Base-by-base conservation (phyloP, 495 filamentous ascomycete species). In the Pyronema omphalodes region DNA sequence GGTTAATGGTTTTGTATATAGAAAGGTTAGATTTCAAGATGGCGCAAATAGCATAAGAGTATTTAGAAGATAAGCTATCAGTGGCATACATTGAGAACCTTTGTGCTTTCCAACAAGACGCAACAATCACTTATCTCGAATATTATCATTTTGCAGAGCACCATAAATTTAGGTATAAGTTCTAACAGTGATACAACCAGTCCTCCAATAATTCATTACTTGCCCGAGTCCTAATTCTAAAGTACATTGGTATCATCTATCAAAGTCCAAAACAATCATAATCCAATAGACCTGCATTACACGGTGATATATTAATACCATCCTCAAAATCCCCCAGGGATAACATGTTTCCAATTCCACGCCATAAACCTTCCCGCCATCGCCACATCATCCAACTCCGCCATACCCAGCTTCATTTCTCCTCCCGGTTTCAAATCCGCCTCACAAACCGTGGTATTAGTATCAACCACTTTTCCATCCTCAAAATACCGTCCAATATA, bases 401-500 rank as follows among this genome's bases (percentile, higher is more conserved):
- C 12, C 1, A 47, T 47, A 1, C 39, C 15, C 44, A 23, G 7
- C 50, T 9, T 29, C 23, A 29, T 29, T 5, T 29, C 34, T 3
- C 19, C 50, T n/a, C 35, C 62, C 5, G 56, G 60, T 19, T 40
- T 53, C 17, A 52, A 15, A 50, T 63, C 60, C 12, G 36, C 56
- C 17, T 58, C 59, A 19, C 60, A 63, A 18, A 62, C 40, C 19
- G 52, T 58, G 5, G 29, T 56, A 6, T 50, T 37, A 14, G 23
- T 29, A 29, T 44, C 45, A 9, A 57, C 62, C 7, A 65, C 39
- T n/a, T 19, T 49, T 0, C 62, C 62, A 6, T 37, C 43, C 8
- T 14, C 41, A 19, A 65, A 65, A 17, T 65, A 65, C 43, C 48
- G 57, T 9, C 53, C 49, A 18, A 65, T 33, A 40, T 55, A 37